phyloP scores from a whole-genome alignment of 2,329 filamentous ascomycete species.

The Fusarium multiceps region DNA sequence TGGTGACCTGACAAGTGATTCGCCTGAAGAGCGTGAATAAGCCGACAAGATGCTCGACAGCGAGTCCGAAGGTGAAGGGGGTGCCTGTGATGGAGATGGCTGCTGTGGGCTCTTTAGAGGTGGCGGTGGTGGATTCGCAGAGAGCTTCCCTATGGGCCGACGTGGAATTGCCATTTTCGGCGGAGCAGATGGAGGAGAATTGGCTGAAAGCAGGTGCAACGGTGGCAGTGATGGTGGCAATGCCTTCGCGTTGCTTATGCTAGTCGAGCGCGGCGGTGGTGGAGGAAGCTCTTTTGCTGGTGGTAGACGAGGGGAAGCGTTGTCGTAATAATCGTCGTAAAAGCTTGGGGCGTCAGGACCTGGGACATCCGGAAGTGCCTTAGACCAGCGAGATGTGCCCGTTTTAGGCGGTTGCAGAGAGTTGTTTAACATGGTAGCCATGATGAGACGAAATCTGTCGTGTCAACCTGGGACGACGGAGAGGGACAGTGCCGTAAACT shows the following conservation, averaged over 20 bases:
- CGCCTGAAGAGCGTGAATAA: slow-evolving; percentile 62
- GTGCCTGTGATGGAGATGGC: slow-evolving; percentile 35
- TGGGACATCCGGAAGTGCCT: slow-evolving; percentile 66
- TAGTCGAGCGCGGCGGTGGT: slow-evolving; percentile 43
- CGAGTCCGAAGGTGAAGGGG: slow-evolving; percentile 59
- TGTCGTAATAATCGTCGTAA: slow-evolving; percentile 39
- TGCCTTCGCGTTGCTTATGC: slow-evolving; percentile 41
- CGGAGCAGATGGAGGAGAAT: slow-evolving; percentile 32
- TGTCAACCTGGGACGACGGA: slow-evolving; percentile 23
- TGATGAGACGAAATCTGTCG: slow-evolving; percentile 34
- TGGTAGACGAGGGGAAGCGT: slow-evolving; percentile 33
- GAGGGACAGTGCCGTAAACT: slow-evolving; percentile 31
- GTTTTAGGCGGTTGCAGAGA: slow-evolving; percentile 48
- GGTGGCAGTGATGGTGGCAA: slow-evolving; percentile 41
- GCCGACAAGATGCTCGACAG: slow-evolving; percentile 67
- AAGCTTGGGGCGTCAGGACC: slow-evolving; percentile 38
- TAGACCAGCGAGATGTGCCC: slow-evolving; percentile 67
- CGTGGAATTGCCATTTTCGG: slow-evolving; percentile 45
- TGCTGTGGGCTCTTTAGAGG: slow-evolving; percentile 32
- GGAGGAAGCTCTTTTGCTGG: slow-evolving; percentile 41
- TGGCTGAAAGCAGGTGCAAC: slow-evolving; percentile 41
- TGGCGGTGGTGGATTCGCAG: slow-evolving; percentile 26
- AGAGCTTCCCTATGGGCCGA: slow-evolving; percentile 40
- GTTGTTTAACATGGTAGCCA: slow-evolving; percentile 42
- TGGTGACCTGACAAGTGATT: slow-evolving; percentile 57